A percentile compares a stretch with the other conserved stretches of the same genome.
Evolutionary conservation across 352 stramenopile genomes (phyloP).

Genomic region (Phytophthora parvispora): DNA sequence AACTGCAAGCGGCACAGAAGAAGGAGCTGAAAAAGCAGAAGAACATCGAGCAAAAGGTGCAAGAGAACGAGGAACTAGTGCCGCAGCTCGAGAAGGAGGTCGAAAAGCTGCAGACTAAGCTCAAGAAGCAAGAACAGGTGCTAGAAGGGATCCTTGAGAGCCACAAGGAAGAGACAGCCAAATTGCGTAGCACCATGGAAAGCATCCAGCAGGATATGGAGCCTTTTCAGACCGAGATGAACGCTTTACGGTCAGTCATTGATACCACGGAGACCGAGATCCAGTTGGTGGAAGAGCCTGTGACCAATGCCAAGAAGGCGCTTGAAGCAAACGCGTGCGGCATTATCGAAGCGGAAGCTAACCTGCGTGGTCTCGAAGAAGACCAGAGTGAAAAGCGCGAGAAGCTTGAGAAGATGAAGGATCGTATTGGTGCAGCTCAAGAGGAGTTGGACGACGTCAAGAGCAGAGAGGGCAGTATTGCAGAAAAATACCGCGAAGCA

Average conservation of each 20-base stretch:
- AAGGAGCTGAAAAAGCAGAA: conserved; percentile 95
- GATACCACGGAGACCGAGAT: conserved; percentile 87
- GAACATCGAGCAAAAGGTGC: conserved; percentile 80
- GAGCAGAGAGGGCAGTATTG: conserved; percentile 53
- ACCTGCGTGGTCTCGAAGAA: conserved; percentile 67
- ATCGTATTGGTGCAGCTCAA: conserved; percentile 82
- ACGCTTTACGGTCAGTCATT: conserved; percentile 78
- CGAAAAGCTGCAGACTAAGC: conserved; percentile 68
- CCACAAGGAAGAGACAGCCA: conserved; percentile 80
- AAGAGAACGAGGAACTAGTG: conserved; percentile 91
- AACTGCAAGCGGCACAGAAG: conserved; percentile 91
- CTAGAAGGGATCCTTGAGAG: conserved; percentile 87
- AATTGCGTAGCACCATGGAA: conserved; percentile 83
- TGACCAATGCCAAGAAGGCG: conserved; percentile 85
- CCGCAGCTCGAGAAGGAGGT: conserved; percentile 91
- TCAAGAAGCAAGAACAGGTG: conserved; percentile 91
- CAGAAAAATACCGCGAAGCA: conserved; percentile 70
- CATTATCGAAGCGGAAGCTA: conserved; percentile 65
- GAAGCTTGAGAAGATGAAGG: conserved; percentile 78
- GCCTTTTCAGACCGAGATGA: conserved; percentile 77
- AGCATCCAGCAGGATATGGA: conserved; percentile 83
- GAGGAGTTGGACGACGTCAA: conserved; percentile 80
- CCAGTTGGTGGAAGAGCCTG: conserved; percentile 74
- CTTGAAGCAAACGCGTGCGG: conserved; percentile 70
- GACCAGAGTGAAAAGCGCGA: conserved; percentile 67